Percentiles rank a stretch among this genome's conserved stretches.
Evolutionary conservation across 306 rosid species (phyloP).

Genomic region (Begonia masoniana): DNA sequence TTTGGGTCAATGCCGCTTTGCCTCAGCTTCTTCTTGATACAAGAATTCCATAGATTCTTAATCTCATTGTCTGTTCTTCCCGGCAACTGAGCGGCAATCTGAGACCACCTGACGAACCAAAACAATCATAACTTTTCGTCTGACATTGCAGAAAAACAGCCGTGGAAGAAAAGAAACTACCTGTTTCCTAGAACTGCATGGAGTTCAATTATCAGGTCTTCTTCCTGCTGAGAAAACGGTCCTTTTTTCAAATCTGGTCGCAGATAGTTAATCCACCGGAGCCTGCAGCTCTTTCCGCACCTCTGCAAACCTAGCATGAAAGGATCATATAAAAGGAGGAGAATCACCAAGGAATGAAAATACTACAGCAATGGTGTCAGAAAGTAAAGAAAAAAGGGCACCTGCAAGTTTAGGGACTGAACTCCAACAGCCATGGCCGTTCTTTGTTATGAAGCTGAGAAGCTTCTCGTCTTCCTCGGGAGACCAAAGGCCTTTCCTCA

Average conservation of each 20-base stretch:
- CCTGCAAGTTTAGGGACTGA: constrained; percentile 49
- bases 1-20: constrained; percentile 42
- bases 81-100: constrained; percentile 38
- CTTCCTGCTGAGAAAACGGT: constrained; percentile 34
- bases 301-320: constrained; percentile 25
- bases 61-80: constrained; percentile 57
- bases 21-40: constrained; percentile 40
- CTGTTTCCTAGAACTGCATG: constrained; percentile 43
- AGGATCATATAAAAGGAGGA: not conserved
- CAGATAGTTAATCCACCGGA: constrained; percentile 45
- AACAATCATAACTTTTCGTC: not conserved
- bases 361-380: not conserved
- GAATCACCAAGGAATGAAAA: not conserved
- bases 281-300: constrained; percentile 46
- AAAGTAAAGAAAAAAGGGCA: not conserved
- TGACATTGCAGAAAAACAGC: too few relatives aligned
- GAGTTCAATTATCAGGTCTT: constrained; percentile 36
- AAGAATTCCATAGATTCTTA: constrained; percentile 47
- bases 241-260: constrained; percentile 46
- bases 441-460: constrained; percentile 22
- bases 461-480: constrained; percentile 56
- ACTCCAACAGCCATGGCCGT: constrained; percentile 47
- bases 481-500: constrained; percentile 46
- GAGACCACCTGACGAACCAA: constrained; percentile 30
- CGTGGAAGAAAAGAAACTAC: constrained; percentile 4